Evolutionary conservation across 176 grass and related monocot species (phyloP), one percentile per base, ranked within the genome.

Genomic region (Lolium rigidum): DNA sequence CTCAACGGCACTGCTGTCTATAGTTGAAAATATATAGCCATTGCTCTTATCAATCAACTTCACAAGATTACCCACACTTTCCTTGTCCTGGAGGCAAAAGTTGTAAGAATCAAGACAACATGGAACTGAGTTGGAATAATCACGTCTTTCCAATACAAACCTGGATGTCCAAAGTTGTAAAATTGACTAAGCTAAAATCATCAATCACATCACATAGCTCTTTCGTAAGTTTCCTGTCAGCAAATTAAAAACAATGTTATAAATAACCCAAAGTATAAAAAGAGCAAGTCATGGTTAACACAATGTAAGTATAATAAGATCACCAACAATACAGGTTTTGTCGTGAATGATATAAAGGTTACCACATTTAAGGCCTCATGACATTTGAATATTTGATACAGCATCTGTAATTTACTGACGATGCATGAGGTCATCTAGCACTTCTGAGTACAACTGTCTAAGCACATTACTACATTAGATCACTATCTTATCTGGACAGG

Each of bases 51-150:
- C 93, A 48, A 95, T 98, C 79, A 92, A 76, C 70, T 94, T 95
- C 86, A 98, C 92, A 85, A 98, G 91, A 94, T 98, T 98, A 20
- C 96, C 92, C 20, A 98, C 93, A 78, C 96, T 98, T 89, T 94
- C 96, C 88, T 89, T 94, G 86, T 92, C 93, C 91, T 98, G 87
- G 24, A 86, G 52, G 25, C 25, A 11, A 84, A 89, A 69, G 67
- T 66, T 12, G 16, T 78, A 74, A 71, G 75, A 83, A 76, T 20
- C 26, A 83, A 62, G 20, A 72, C 37, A 28, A 44, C 1, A 72
- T 44, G 20, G 25, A 71, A 58, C 15, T 41, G 8, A 82, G 72
- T 82, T 73, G 37, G 78, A 59, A 50, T 16, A 80, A 44, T 6
- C 37, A 76, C 35, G 37, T 71, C 20, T 38, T 82, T 55, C 44